A percentile compares a stretch with the other conserved stretches of the same genome.
Conservation (phyloP, 2,329 filamentous ascomycete species). For the Raffaelea arxii region DNA sequence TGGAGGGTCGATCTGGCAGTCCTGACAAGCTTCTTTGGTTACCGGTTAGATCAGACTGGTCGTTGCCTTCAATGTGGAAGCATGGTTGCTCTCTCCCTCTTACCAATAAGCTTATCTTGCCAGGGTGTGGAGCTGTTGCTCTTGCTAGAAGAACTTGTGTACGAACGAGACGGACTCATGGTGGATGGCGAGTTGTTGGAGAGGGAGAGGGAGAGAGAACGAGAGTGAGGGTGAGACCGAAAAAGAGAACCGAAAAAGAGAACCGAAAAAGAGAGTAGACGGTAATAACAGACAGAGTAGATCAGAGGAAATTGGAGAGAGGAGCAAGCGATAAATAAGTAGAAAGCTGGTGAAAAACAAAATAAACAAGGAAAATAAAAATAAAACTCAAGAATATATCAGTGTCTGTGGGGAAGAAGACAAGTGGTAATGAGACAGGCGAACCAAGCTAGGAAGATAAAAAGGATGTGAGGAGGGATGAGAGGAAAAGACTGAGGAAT, state of each 20-base stretch:
- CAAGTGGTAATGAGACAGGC: neutral
- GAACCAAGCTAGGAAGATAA: neutral
- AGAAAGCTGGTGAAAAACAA: neutral
- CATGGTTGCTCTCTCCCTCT: no score
- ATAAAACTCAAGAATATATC: neutral
- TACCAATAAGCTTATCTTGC: constrained; percentile 24
- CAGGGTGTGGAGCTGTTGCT: constrained; percentile 15
- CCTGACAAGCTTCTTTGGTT: constrained; percentile 20
- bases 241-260: neutral
- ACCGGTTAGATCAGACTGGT: neutral
- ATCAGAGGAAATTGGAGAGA: no score
- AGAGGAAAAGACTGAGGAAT: no score
- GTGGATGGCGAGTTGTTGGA: constrained; percentile 1
- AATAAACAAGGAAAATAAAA: neutral
- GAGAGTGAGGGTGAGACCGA: neutral
- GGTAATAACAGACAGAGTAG: no score
- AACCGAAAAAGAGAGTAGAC: no score
- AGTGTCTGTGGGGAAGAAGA: neutral
- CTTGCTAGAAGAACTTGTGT: constrained; percentile 3
- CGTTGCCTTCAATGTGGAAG: neutral
- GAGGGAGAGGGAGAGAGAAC: neutral
- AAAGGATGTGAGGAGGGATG: no score
- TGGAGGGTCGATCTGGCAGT: constrained; percentile 18
- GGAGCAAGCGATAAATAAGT: no score
- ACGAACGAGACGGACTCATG: constrained; percentile 9